These are phyloP conservation scores for Calocybe indica DNA, from an alignment of 768 basidiomycete species.

Conservation along the genomic window DNA sequence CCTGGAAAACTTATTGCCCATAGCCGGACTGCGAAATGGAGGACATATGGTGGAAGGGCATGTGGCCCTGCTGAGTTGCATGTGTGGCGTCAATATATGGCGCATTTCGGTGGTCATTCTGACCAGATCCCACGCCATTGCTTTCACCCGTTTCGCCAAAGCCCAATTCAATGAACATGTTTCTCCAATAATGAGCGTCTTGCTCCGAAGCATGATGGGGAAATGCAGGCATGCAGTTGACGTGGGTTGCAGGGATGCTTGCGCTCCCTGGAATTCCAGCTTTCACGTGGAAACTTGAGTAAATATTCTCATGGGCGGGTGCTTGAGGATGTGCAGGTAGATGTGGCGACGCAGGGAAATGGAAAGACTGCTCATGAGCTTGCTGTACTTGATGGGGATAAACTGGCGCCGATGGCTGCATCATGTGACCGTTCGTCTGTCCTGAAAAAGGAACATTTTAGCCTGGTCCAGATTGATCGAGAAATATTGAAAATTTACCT, in stretches of 20 bases:
- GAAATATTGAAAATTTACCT: slow-evolving; percentile 30
- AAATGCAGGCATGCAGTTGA: slow-evolving; percentile 29
- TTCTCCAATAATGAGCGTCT: slow-evolving; percentile 69
- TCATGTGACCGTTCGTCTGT: neutral
- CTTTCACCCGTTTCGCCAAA: slow-evolving; percentile 46
- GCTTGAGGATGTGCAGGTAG: slow-evolving; percentile 25
- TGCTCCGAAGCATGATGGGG: slow-evolving; percentile 41
- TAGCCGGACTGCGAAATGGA: slow-evolving; percentile 20
- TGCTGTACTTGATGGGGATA: slow-evolving; percentile 29
- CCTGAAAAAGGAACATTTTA: no score
- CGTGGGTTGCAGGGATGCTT: slow-evolving; percentile 17
- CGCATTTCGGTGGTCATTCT: slow-evolving; percentile 14
- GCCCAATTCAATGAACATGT: slow-evolving; percentile 72
- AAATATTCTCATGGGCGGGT: slow-evolving; percentile 12
- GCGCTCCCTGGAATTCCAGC: slow-evolving; percentile 7
- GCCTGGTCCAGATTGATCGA: slow-evolving; percentile 1
- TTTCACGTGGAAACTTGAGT: slow-evolving; percentile 6
- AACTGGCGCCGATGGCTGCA: neutral
- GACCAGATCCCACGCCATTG: slow-evolving; percentile 16
- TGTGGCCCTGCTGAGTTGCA: slow-evolving; percentile 18
- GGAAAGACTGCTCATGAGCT: slow-evolving; percentile 29
- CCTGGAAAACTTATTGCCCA: slow-evolving; percentile 12
- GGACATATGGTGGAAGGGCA: slow-evolving; percentile 25
- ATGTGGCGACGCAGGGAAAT: slow-evolving; percentile 36
- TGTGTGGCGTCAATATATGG: slow-evolving; percentile 20